These are phyloP conservation scores for Groenewaldozyma salmanticensis DNA, from an alignment of 805 yeast species.

Conservation along the genomic window DNA sequence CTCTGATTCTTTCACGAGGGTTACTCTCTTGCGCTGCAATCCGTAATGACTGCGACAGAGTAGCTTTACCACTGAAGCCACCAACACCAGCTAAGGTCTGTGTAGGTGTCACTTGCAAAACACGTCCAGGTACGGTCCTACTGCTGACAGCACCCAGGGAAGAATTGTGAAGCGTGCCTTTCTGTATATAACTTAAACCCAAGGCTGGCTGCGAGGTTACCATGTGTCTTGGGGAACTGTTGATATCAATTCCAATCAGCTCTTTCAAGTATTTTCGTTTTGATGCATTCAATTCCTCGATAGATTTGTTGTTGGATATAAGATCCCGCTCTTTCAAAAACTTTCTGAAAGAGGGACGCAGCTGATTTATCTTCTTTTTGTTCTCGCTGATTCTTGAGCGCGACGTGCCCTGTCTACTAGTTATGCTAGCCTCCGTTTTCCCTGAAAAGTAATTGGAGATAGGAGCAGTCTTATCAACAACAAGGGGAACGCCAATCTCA, in stretches of 20 bases:
- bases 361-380: not conserved
- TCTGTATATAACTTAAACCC: not conserved
- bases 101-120: not conserved
- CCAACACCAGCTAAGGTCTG: not conserved
- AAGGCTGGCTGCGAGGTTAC: not conserved
- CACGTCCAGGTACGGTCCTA: not conserved
- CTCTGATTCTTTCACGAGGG: not conserved
- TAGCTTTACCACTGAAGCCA: not conserved
- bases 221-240: not conserved
- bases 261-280: not conserved
- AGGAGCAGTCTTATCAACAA: slow-evolving; percentile 1
- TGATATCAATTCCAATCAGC: not conserved
- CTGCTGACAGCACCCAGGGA: not conserved
- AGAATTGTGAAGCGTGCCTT: not conserved
- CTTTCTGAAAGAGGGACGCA: not conserved
- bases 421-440: too few relatives aligned
- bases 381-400: not conserved
- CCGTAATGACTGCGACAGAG: not conserved
- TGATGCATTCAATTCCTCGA: not conserved
- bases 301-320: not conserved
- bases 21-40: not conserved
- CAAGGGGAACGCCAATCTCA: slow-evolving; percentile 22
- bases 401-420: too few relatives aligned
- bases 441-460: not conserved
- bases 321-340: not conserved